Percentiles rank a stretch among this genome's conserved stretches.
phyloP scores from a whole-genome alignment of 345 rosid species.

The Citrus cavaleriei region DNA sequence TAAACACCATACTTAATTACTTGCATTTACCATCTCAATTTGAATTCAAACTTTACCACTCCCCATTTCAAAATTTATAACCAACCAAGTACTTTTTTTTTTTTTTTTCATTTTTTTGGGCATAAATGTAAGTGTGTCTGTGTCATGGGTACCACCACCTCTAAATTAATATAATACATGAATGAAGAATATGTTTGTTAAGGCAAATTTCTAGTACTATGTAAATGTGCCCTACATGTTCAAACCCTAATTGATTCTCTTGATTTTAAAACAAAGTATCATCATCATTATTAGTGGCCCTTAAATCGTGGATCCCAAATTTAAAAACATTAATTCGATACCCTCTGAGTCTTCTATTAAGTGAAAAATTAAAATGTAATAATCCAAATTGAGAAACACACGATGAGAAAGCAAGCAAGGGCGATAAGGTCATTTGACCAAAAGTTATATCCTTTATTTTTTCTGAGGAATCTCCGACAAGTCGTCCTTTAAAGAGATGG shows the following conservation, averaged over 20 bases:
- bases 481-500: conserved; percentile 15
- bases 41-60: conserved; percentile 4
- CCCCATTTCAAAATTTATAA: conserved; percentile 1
- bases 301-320: neutral
- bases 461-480: conserved; percentile 16
- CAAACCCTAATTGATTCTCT: neutral
- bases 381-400: neutral
- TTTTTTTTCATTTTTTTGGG: too few species aligned
- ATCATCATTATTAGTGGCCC: neutral
- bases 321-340: neutral
- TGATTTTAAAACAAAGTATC: neutral
- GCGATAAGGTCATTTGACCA: neutral
- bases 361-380: neutral
- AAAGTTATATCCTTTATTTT: neutral
- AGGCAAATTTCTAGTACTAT: neutral
- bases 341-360: neutral
- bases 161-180: neutral
- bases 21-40: neutral
- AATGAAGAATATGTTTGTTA: neutral
- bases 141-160: neutral
- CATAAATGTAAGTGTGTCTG: neutral
- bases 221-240: neutral
- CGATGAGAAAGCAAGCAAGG: neutral
- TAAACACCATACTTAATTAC: neutral
- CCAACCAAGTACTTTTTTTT: neutral